Conservation (phyloP, 1,284 basidiomycete genomes). For the Xerocomus amazonicus region DNA sequence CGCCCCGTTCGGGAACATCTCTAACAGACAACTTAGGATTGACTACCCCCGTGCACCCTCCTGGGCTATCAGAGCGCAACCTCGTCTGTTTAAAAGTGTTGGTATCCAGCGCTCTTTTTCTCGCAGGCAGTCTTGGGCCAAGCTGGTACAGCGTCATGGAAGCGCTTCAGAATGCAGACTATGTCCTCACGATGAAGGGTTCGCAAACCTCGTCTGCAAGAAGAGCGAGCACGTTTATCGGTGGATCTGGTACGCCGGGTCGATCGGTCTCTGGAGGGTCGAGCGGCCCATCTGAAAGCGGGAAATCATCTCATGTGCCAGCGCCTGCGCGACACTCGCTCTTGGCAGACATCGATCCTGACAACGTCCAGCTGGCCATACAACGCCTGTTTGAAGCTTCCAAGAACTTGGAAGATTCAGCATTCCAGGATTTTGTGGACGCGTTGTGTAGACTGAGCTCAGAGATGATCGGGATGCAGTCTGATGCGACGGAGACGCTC, state of each 20-base stretch:
- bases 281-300: slow-evolving; percentile 18
- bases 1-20: slow-evolving; percentile 56
- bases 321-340: slow-evolving; percentile 49
- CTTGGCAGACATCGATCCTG: slow-evolving; percentile 71
- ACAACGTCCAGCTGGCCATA: slow-evolving; percentile 68
- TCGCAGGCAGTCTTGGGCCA: slow-evolving; percentile 79
- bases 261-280: slow-evolving; percentile 38
- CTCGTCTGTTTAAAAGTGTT: slow-evolving; percentile 86
- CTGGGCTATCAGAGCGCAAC: slow-evolving; percentile 84
- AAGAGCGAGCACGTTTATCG: slow-evolving; percentile 37
- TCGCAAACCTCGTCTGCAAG: slow-evolving; percentile 27
- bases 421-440: slow-evolving; percentile 79
- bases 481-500: slow-evolving; percentile 36
- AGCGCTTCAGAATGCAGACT: slow-evolving; percentile 88
- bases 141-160: slow-evolving; percentile 94
- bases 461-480: slow-evolving; percentile 87
- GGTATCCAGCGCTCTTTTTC: slow-evolving; percentile 73
- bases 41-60: slow-evolving; percentile 50
- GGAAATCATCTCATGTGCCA: slow-evolving; percentile 17
- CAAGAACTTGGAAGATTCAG: slow-evolving; percentile 76
- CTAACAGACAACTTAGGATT: slow-evolving; percentile 73
- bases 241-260: slow-evolving; percentile 29
- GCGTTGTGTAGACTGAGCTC: slow-evolving; percentile 83
- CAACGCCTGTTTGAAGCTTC: slow-evolving; percentile 83
- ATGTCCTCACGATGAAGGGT: slow-evolving; percentile 70